These are phyloP conservation scores for Rhexocercosporidium sp. DNA, from an alignment of 2,329 filamentous ascomycete species.

Conservation along the genomic window DNA sequence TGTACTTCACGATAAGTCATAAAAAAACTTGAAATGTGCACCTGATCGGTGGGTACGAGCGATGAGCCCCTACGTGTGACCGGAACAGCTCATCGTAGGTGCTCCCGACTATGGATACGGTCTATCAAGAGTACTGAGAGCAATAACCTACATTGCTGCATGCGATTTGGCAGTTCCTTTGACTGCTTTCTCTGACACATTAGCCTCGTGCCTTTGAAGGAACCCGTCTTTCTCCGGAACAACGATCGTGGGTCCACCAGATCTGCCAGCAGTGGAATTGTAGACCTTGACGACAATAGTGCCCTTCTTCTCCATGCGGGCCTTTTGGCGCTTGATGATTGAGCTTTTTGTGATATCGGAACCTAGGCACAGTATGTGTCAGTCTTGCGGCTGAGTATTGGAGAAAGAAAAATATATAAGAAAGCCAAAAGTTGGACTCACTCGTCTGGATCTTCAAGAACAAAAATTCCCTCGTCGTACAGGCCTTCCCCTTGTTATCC, in stretches of 20 bases:
- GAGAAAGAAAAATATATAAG: no score
- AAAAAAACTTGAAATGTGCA: no score
- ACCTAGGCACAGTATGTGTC: not conserved
- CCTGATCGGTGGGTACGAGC: no score
- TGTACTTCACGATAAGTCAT: no score
- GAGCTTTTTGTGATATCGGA: not conserved
- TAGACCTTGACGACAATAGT: constrained; percentile 27
- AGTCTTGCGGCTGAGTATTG: no score
- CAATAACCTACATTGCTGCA: constrained; percentile 23
- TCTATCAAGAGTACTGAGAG: no score
- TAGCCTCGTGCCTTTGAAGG: not conserved
- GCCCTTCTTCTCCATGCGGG: constrained; percentile 19
- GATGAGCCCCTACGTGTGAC: no score
- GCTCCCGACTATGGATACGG: no score
- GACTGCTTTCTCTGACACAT: constrained; percentile 30
- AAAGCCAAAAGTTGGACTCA: constrained; percentile 5
- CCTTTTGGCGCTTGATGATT: not conserved
- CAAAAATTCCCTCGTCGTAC: constrained; percentile 20
- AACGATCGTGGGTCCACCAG: constrained; percentile 3
- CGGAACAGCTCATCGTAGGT: no score
- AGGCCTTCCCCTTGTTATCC: constrained; percentile 14
- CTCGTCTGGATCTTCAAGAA: constrained; percentile 27
- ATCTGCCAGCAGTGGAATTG: constrained; percentile 18
- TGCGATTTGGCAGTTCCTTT: constrained; percentile 31
- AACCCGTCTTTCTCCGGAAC: not conserved